A percentile compares a stretch with the other conserved stretches of the same genome.
phyloP scores from a whole-genome alignment of 1,284 basidiomycete species.

The Ganoderma lingzhi region DNA sequence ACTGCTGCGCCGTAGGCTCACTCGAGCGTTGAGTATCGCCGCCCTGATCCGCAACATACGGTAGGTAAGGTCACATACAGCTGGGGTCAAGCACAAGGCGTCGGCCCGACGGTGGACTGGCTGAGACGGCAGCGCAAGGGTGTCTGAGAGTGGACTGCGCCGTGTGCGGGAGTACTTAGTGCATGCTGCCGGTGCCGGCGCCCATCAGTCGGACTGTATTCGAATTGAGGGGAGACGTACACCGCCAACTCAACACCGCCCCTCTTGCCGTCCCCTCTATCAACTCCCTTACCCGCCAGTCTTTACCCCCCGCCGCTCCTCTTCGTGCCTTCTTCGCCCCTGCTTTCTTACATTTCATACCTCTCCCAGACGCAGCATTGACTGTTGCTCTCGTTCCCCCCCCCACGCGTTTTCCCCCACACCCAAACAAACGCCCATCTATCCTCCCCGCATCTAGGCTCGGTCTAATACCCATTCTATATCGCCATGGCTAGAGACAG shows the following conservation, averaged over 20 bases:
- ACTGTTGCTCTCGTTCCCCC: slow-evolving; percentile 36
- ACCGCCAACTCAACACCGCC: slow-evolving; percentile 33
- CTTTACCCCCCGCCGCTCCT: slow-evolving; percentile 23
- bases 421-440: slow-evolving; percentile 14
- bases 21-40: background rate
- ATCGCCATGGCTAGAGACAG: slow-evolving; percentile 80
- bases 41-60: background rate
- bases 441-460: slow-evolving; percentile 14
- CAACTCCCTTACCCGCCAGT: slow-evolving; percentile 27
- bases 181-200: slow-evolving; percentile 20
- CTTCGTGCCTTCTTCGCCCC: slow-evolving; percentile 28
- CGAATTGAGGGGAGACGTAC: slow-evolving; percentile 18
- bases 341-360: slow-evolving; percentile 22
- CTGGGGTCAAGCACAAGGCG: background rate
- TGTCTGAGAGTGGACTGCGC: slow-evolving; percentile 4
- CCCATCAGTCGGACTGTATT: slow-evolving; percentile 20
- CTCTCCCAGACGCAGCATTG: slow-evolving; percentile 41
- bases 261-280: slow-evolving; percentile 16
- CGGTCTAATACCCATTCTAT: slow-evolving; percentile 32
- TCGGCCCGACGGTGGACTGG: background rate
- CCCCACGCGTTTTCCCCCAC: slow-evolving; percentile 16
- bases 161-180: background rate
- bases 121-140: background rate
- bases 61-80: background rate
- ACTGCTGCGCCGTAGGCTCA: background rate